These are phyloP conservation scores for Entomortierella lignicola DNA, from an alignment of 192 early-diverging fungal genomes.

Conservation along the genomic window DNA sequence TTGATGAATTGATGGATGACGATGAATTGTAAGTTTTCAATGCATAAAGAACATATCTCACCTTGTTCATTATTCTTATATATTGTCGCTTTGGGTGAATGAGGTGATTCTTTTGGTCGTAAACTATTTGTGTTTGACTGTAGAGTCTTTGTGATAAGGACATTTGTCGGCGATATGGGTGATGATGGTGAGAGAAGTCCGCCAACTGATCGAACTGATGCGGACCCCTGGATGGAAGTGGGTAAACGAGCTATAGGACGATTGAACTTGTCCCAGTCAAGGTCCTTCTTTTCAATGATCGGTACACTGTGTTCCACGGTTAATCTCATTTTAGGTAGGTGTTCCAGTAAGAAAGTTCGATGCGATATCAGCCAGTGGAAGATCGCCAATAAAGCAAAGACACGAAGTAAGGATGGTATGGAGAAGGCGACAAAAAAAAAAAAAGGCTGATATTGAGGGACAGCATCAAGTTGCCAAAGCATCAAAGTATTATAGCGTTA, in stretches of 20 bases:
- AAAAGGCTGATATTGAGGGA: too few species aligned
- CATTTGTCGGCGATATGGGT: constrained; percentile 1
- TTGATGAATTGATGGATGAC: too few species aligned
- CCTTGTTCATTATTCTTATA: not conserved
- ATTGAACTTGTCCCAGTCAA: constrained; percentile 22
- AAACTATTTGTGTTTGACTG: not conserved
- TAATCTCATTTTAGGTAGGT: not conserved
- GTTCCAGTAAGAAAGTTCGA: too few species aligned
- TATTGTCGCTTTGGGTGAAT: not conserved
- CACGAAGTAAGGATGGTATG: too few species aligned
- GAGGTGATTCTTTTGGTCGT: not conserved
- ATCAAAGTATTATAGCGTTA: too few species aligned
- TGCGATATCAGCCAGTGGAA: too few species aligned
- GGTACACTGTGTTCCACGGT: not conserved
- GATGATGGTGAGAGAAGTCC: not conserved
- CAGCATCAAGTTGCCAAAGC: not conserved
- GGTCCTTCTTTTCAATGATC: constrained; percentile 7
- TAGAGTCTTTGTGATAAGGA: not conserved
- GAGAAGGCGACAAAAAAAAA: too few species aligned
- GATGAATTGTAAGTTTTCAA: too few species aligned
- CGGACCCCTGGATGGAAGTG: constrained; percentile 20
- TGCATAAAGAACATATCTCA: not conserved
- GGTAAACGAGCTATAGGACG: constrained; percentile 27
- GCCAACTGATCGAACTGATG: not conserved
- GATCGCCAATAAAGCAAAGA: too few species aligned